A percentile compares a stretch with the other conserved stretches of the same genome.
Evolutionary conservation across 495 filamentous ascomycete species (phyloP).

Genomic region (Opeltia flavorubescens): DNA sequence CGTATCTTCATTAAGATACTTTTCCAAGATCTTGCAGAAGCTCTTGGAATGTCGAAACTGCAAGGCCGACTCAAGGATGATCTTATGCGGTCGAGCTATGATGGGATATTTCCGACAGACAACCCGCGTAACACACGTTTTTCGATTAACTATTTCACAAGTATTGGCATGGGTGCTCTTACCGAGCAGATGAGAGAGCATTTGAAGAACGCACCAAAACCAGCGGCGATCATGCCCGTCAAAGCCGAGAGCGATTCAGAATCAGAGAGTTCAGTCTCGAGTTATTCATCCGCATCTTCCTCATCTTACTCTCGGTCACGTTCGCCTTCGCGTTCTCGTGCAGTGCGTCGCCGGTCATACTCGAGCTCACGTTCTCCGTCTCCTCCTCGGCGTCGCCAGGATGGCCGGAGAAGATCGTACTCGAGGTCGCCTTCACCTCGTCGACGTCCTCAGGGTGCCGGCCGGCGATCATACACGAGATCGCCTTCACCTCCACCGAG

Average conservation of each 20-base stretch:
- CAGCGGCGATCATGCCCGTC: constrained; percentile 51
- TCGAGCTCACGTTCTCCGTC: constrained; percentile 15
- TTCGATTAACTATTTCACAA: constrained; percentile 98
- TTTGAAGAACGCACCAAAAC: constrained; percentile 73
- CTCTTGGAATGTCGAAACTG: constrained; percentile 68
- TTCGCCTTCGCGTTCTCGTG: constrained; percentile 13
- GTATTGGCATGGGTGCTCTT: constrained; percentile 84
- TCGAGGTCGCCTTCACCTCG: constrained; percentile 2
- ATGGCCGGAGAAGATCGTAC: background rate
- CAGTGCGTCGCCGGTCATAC: constrained; percentile 4
- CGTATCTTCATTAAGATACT: constrained; percentile 98
- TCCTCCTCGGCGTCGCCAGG: constrained; percentile 8
- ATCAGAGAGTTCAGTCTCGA: constrained; percentile 41
- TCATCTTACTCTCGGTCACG: constrained; percentile 24
- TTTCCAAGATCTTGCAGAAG: constrained; percentile 82
- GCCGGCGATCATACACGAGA: background rate
- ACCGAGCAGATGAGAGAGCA: constrained; percentile 92
- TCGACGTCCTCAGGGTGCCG: background rate
- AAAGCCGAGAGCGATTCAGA: constrained; percentile 37
- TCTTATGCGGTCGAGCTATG: constrained; percentile 58
- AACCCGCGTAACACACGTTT: constrained; percentile 84
- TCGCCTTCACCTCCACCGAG: background rate
- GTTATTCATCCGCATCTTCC: constrained; percentile 43
- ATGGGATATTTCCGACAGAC: constrained; percentile 79
- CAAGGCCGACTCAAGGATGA: constrained; percentile 64